A percentile compares a stretch with the other conserved stretches of the same genome.
These are phyloP conservation scores for Pholiota molesta DNA, from an alignment of 768 basidiomycete species.

Conservation along the genomic window DNA sequence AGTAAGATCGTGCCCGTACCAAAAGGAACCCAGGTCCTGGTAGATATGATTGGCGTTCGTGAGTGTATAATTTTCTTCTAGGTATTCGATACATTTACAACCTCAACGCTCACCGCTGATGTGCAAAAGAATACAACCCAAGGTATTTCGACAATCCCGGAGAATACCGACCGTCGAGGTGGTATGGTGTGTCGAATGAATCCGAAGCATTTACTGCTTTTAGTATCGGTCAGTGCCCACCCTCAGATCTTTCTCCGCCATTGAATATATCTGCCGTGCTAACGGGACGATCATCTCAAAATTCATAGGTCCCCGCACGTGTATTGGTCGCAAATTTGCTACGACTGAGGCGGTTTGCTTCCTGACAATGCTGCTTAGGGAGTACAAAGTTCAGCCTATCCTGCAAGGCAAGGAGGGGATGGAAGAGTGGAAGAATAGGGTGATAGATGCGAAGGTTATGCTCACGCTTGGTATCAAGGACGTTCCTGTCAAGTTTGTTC, in stretches of 20 bases:
- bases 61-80: conserved; percentile 22
- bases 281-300: not conserved
- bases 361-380: conserved; percentile 52
- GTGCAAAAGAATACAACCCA: conserved; percentile 47
- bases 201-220: conserved; percentile 50
- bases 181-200: conserved; percentile 45
- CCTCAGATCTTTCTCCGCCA: too few species aligned
- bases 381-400: conserved; percentile 53
- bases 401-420: conserved; percentile 41
- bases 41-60: conserved; percentile 56
- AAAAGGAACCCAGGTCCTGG: conserved; percentile 42
- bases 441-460: conserved; percentile 38
- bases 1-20: conserved; percentile 36
- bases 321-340: conserved; percentile 56
- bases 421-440: conserved; percentile 38
- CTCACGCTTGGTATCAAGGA: conserved; percentile 37
- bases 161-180: conserved; percentile 51
- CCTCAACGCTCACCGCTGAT: not conserved
- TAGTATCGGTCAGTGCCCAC: conserved; percentile 44
- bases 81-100: not conserved
- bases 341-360: conserved; percentile 54
- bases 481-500: conserved; percentile 36
- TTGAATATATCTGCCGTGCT: too few species aligned
- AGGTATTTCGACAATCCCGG: conserved; percentile 51
- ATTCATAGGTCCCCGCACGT: too few species aligned